Base-by-base conservation (phyloP, 129 eudicot genomes). In the Calendula officinalis region DNA sequence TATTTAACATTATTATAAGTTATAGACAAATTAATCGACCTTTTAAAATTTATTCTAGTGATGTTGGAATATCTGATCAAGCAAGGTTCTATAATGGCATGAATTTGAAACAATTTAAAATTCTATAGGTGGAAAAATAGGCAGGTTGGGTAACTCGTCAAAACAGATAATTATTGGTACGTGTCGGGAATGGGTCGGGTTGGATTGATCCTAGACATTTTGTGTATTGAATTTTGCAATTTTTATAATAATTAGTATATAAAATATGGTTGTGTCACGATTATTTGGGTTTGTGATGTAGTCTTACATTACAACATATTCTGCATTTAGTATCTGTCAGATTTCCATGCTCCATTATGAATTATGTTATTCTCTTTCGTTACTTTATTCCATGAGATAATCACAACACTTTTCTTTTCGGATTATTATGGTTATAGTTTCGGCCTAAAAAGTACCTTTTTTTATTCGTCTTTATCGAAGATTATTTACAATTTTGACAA, bases 371-470 rank as follows among this genome's bases (percentile, higher is more conserved):
- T 65, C 37, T 65, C 12, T 16, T 4, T 9, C 10, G 46, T 2
- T 52, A 6, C 47, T 35, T 36, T 16, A 10, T 64, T 59, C 47
- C 33, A 4, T 8, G 7, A 54, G n/a, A 59, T 7, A 38, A 38
- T 59, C 47, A 59, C 52, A 22, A 10, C 40, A 61, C 67, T 43
- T 59, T 40, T 36, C 32, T 57, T 57, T 57, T 57, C 8, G 44
- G 16, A 59, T 16, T 7, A 6, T 8, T 27, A 6, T 27, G 7
- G 30, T 33, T n/a, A 8, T 27, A 35, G 46, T 40, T 27, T 41
- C 30, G 49, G 51, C 42, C 63, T 32, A 3, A 35, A 67, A 67
- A 43, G n/a, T n/a, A 43, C 35, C 27, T 13, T 11, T 40, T 14
- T 66, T 36, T 7, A 6, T 4, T 35, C 36, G 9, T 45, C 38